These are phyloP conservation scores for Phytopythium mirpurense DNA, from an alignment of 352 stramenopile species.

Conservation along the genomic window DNA sequence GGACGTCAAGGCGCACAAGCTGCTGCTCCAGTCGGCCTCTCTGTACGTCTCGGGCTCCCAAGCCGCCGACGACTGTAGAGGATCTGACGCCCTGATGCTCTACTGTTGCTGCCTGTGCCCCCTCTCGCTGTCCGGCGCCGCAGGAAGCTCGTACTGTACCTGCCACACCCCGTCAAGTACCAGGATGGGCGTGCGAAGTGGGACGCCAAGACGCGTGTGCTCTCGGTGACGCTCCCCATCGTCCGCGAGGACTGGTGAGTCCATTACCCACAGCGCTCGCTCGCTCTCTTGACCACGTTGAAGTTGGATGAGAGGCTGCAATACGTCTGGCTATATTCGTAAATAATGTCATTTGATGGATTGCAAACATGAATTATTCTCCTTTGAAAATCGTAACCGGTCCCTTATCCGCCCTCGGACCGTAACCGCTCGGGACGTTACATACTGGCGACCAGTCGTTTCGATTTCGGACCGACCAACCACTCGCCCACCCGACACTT, in stretches of 20 bases:
- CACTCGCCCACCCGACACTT: slow-evolving; percentile 1
- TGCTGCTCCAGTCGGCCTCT: slow-evolving; percentile 56
- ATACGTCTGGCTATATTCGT: neutral
- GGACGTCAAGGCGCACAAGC: slow-evolving; percentile 74
- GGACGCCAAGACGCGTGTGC: slow-evolving; percentile 38
- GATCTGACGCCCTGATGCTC: neutral
- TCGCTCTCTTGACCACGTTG: slow-evolving; percentile 2
- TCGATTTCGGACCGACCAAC: neutral
- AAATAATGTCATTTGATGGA: too few relatives aligned
- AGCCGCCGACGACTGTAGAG: too few relatives aligned
- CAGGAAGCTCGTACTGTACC: slow-evolving; percentile 62
- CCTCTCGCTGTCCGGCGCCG: neutral
- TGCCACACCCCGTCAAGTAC: slow-evolving; percentile 70
- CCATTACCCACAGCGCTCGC: too few relatives aligned
- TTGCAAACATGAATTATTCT: neutral
- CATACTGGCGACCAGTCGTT: slow-evolving; percentile 1
- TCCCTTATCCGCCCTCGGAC: neutral
- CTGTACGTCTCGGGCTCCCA: slow-evolving; percentile 25
- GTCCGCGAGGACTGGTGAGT: slow-evolving; percentile 67
- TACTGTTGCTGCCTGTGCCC: too few relatives aligned
- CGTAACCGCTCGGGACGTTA: neutral
- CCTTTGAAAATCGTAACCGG: neutral
- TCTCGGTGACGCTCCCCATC: slow-evolving; percentile 68
- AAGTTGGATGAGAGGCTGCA: neutral
- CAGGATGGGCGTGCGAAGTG: slow-evolving; percentile 72